These are phyloP conservation scores for Cercophora scortea DNA, from an alignment of 495 filamentous ascomycete genomes.

Conservation along the genomic window DNA sequence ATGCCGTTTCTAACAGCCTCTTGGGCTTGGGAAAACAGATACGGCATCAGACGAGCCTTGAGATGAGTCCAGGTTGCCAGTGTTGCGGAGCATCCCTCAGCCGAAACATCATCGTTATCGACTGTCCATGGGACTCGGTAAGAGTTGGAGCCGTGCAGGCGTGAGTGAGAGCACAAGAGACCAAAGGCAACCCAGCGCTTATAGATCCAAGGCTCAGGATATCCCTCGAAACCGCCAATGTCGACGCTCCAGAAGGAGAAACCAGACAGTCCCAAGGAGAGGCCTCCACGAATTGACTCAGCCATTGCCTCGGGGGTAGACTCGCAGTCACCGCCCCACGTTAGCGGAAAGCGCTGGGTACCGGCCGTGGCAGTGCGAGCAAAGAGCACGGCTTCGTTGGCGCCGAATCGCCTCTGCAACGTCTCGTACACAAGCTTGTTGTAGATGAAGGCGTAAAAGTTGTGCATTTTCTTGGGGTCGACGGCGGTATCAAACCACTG, in stretches of 20 bases:
- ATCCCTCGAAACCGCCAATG: conserved; percentile 68
- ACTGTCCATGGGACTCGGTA: conserved; percentile 69
- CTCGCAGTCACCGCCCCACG: conserved; percentile 64
- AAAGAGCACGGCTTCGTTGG: conserved; percentile 56
- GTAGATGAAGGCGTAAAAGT: conserved; percentile 65
- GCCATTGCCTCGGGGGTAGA: conserved; percentile 66
- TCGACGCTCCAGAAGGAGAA: conserved; percentile 65
- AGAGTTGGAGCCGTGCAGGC: conserved; percentile 57
- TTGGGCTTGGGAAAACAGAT: conserved; percentile 49
- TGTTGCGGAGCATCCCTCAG: conserved; percentile 44
- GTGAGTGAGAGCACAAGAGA: conserved; percentile 57
- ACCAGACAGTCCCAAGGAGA: conserved; percentile 56
- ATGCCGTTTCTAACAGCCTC: conserved; percentile 36
- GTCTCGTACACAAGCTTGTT: conserved; percentile 63
- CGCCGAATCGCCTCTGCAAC: conserved; percentile 50
- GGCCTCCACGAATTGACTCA: conserved; percentile 62
- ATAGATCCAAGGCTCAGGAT: conserved; percentile 59
- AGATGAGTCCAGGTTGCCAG: conserved; percentile 50
- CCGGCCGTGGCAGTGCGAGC: conserved; percentile 60
- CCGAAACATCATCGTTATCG: conserved; percentile 45
- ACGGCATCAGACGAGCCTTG: conserved; percentile 57
- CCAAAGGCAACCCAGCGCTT: conserved; percentile 73
- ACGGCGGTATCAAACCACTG: conserved; percentile 46
- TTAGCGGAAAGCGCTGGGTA: conserved; percentile 59
- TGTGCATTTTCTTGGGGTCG: conserved; percentile 61